Evolutionary conservation across 805 yeast genomes (phyloP), one percentile per base, ranked within the genome.

Genomic region (Candida montana): DNA sequence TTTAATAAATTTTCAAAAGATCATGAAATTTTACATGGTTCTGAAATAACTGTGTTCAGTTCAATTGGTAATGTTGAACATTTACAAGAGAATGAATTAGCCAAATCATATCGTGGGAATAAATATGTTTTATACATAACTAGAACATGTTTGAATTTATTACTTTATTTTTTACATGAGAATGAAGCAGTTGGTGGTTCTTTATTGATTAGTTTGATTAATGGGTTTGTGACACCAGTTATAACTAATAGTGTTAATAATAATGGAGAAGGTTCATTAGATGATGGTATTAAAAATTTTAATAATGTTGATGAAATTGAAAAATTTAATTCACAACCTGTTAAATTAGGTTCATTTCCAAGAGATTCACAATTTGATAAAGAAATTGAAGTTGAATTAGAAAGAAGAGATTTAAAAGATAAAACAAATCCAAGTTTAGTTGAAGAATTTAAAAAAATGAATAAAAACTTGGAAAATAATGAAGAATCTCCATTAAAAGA

Each of bases 151-250:
- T 72, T 91, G 56, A 93, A 89, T 58, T 66, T 91, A 51, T 72
- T 93, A 49, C 69, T 93, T 40, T 86, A 87, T 58, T 91, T 89
- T 52, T 64, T 93, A 41, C 95, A 88, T 59, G 97, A 91, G 57
- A 87, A 89, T 59, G 97, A 89, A 62, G 83, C 83, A 9, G 81
- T 81, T 41, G 98, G 98, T 33, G 98, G 98, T 2, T 83, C 90
- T 2, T 75, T 91, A 30, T 70, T 91, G 40, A 86, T 93, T 36
- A 71, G 96, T 51, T 73, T 88, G 37, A 81, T 93, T 48, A 93
- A 93, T 65, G 90, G 88, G 63, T 79, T 87, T 59, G 71, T 93
- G 52, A 80, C 74, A 32, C 72, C 72, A 13, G 62, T 65, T 33
- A 55, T 67, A 13, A 62, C 64, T 16, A 31, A 36, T 3, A 29